These are phyloP conservation scores for Mrakia blollopis DNA, from an alignment of 768 basidiomycete species.

Conservation along the genomic window DNA sequence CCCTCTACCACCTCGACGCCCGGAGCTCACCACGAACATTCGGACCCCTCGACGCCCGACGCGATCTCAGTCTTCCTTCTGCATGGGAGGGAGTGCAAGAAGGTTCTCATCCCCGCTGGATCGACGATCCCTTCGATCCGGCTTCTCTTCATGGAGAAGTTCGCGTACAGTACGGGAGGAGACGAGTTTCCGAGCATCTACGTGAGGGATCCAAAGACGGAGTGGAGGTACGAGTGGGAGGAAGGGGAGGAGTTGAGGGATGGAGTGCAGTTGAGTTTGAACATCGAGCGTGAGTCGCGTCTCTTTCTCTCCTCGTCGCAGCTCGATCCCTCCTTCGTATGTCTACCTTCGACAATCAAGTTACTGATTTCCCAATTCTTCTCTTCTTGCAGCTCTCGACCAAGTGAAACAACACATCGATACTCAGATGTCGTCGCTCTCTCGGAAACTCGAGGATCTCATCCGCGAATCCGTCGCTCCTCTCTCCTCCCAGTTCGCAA, in stretches of 20 bases:
- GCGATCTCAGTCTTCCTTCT: constrained; percentile 73
- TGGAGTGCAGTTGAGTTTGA: constrained; percentile 79
- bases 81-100: constrained; percentile 84
- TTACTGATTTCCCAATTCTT: too few relatives aligned
- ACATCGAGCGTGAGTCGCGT: constrained; percentile 82
- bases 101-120: constrained; percentile 63
- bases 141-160: constrained; percentile 88
- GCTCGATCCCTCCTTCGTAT: not conserved
- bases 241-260: constrained; percentile 88
- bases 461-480: constrained; percentile 32
- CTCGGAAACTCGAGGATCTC: constrained; percentile 41
- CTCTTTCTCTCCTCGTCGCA: too few relatives aligned
- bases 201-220: constrained; percentile 83
- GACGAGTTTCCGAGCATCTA: constrained; percentile 95
- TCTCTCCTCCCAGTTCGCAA: constrained; percentile 30
- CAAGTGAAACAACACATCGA: constrained; percentile 99
- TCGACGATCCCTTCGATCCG: constrained; percentile 69
- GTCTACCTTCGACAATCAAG: too few relatives aligned
- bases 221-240: constrained; percentile 92
- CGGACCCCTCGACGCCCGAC: constrained; percentile 4
- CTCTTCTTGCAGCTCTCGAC: constrained; percentile 65
- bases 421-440: constrained; percentile 72
- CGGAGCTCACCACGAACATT: not conserved
- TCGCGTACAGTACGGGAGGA: constrained; percentile 85
- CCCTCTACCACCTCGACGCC: not conserved